Conservation (phyloP, 306 rosid genomes). For the Lathyrus tuberosus region DNA sequence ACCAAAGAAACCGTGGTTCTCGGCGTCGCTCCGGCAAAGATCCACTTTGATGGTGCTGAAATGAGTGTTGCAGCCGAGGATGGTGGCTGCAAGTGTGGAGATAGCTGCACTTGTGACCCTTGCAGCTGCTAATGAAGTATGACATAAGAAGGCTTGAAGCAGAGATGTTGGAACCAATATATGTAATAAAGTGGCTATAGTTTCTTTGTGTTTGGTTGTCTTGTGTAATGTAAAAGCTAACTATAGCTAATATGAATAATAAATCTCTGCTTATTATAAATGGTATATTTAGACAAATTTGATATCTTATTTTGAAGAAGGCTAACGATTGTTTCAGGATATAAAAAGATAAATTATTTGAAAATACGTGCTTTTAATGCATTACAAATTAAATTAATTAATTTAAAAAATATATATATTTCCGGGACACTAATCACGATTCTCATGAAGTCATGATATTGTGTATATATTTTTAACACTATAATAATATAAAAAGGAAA, state of each 20-base stretch:
- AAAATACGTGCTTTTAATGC: too few relatives aligned
- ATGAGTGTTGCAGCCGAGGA: slow-evolving; percentile 49
- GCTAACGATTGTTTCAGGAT: too few relatives aligned
- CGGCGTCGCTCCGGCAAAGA: slow-evolving; percentile 54
- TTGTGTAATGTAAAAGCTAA: neutral
- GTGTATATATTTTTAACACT: too few relatives aligned
- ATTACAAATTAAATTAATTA: too few relatives aligned
- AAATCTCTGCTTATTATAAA: slow-evolving; percentile 5
- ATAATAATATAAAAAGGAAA: too few relatives aligned
- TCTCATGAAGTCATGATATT: too few relatives aligned
- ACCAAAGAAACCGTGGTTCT: slow-evolving; percentile 49
- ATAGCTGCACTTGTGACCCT: slow-evolving; percentile 70
- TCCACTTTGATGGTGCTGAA: slow-evolving; percentile 53
- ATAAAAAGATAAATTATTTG: too few relatives aligned
- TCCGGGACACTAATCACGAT: too few relatives aligned
- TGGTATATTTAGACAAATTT: too few relatives aligned
- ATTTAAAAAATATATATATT: too few relatives aligned
- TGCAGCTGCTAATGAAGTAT: slow-evolving; percentile 66
- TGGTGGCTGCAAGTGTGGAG: slow-evolving; percentile 74
- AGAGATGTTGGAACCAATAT: slow-evolving; percentile 32
- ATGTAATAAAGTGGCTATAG: slow-evolving; percentile 11
- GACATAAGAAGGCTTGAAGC: slow-evolving; percentile 32
- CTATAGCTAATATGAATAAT: neutral
- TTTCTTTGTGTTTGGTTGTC: slow-evolving; percentile 8
- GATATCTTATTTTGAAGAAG: too few relatives aligned